Evolutionary conservation across 208 protist genomes (phyloP).

Genomic region (Sergeia podlipaevii): DNA sequence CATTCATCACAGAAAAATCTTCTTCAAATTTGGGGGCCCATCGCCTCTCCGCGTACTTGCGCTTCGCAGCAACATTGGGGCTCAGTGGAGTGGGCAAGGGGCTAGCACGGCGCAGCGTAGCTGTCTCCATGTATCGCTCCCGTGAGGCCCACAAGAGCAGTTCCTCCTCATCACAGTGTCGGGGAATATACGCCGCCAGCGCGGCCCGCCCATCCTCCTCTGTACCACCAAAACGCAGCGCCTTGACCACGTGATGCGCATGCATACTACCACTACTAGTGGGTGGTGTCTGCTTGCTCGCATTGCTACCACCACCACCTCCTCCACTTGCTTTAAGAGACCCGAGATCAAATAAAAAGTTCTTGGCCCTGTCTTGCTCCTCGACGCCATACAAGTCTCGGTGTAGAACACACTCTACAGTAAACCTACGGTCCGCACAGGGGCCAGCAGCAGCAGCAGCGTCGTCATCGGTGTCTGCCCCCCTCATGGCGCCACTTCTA

Average conservation of each 20-base stretch:
- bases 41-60: constrained; percentile 27
- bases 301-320: too few relatives aligned
- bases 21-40: constrained; percentile 43
- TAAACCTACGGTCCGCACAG: too few relatives aligned
- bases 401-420: too few relatives aligned
- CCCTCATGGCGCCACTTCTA: not conserved
- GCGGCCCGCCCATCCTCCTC: constrained; percentile 16
- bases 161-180: constrained; percentile 25
- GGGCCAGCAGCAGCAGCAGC: too few relatives aligned
- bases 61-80: constrained; percentile 21
- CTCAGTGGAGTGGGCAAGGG: constrained; percentile 12
- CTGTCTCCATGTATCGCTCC: constrained; percentile 34
- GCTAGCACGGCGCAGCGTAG: constrained; percentile 19
- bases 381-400: too few relatives aligned
- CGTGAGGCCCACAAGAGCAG: constrained; percentile 35
- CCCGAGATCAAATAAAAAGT: too few relatives aligned
- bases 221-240: constrained; percentile 8
- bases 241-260: too few relatives aligned
- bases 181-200: constrained; percentile 7
- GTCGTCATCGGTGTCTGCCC: not conserved
- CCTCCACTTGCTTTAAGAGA: too few relatives aligned
- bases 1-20: constrained; percentile 23
- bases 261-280: too few relatives aligned
- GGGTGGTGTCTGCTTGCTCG: too few relatives aligned
- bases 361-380: too few relatives aligned